These are phyloP conservation scores for Aspergillus sp. DNA, from an alignment of 2,329 filamentous ascomycete species.

Conservation along the genomic window DNA sequence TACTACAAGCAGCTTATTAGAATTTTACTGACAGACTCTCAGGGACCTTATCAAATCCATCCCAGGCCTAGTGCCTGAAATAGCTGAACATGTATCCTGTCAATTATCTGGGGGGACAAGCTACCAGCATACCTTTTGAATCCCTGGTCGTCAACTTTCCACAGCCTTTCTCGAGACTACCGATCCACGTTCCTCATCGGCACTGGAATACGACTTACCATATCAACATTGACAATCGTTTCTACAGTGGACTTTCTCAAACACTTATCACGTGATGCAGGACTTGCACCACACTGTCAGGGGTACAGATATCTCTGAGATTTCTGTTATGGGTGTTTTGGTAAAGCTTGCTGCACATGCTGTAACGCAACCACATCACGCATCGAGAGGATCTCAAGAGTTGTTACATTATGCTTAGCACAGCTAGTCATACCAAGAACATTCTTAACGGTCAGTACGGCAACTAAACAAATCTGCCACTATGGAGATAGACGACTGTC, in stretches of 20 bases:
- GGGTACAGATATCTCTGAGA: neutral
- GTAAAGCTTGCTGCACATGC: neutral
- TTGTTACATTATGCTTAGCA: neutral
- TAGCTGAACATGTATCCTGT: neutral
- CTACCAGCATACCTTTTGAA: neutral
- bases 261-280: neutral
- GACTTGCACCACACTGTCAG: neutral
- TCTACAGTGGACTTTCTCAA: neutral
- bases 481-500: neutral
- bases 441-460: neutral
- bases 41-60: slow-evolving; percentile 3
- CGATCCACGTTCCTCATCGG: neutral
- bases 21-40: neutral
- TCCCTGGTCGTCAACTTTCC: neutral
- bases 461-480: neutral
- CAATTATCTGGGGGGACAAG: neutral
- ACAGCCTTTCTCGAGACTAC: slow-evolving; percentile 3
- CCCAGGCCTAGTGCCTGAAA: neutral
- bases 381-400: neutral
- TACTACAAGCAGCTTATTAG: neutral
- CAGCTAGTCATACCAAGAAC: neutral
- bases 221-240: neutral
- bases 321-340: neutral
- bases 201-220: neutral
- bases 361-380: neutral